Conservation (phyloP, 163 green algal species). For the Scenedesmus sp. region DNA sequence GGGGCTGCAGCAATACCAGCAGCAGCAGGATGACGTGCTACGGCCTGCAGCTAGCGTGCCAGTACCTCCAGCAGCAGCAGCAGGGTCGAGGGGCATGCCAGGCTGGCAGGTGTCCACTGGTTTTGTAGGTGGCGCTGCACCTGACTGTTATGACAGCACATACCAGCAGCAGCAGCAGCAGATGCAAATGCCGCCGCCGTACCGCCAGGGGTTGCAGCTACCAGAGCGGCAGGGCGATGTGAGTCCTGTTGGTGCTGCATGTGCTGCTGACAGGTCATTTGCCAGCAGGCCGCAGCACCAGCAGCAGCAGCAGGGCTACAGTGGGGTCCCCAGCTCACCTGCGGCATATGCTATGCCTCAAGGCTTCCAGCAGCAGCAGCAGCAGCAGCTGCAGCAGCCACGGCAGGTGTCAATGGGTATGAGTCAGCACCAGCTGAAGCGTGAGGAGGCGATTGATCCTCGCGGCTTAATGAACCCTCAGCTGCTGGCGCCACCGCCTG, state of each 20-base stretch:
- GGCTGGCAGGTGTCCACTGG: constrained; percentile 48
- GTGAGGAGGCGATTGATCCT: neutral
- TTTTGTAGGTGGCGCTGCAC: neutral
- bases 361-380: neutral
- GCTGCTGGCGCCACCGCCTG: neutral
- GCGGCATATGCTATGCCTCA: neutral
- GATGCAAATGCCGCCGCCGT: neutral
- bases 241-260: neutral
- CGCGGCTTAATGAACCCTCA: neutral
- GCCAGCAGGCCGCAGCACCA: neutral
- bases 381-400: constrained; percentile 6
- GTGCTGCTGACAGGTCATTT: neutral
- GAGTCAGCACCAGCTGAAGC: neutral
- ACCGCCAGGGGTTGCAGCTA: neutral
- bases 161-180: constrained; percentile 1
- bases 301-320: neutral
- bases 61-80: neutral
- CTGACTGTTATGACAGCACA: neutral
- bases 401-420: neutral
- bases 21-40: constrained; percentile 11
- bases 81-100: neutral
- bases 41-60: neutral
- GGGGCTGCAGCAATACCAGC: constrained; percentile 9
- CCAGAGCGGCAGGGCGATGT: neutral
- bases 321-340: neutral